A percentile compares a stretch with the other conserved stretches of the same genome.
Conservation (phyloP, 345 rosid species). For the Gossypium sturtianum region DNA sequence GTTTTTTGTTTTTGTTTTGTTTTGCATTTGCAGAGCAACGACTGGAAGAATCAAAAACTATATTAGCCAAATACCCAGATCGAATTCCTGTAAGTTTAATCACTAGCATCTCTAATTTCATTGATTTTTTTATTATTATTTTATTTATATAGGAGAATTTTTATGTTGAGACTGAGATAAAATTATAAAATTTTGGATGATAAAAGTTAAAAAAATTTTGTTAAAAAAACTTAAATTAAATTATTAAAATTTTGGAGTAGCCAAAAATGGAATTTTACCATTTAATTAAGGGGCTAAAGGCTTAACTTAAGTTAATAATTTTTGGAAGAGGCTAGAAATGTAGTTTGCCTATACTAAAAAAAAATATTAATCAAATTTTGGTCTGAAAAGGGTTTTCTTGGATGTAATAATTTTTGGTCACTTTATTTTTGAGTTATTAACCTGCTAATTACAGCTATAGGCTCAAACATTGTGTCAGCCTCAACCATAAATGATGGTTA, state of each 20-base stretch:
- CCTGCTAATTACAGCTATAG: neutral
- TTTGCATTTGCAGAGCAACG: neutral
- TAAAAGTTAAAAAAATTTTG: too few relatives aligned
- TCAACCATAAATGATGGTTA: neutral
- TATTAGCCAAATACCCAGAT: constrained; percentile 1
- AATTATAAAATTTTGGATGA: too few relatives aligned
- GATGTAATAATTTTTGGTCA: neutral
- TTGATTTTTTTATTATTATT: neutral
- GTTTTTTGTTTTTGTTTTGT: neutral
- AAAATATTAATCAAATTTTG: neutral
- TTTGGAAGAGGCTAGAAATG: too few relatives aligned
- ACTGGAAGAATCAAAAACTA: neutral
- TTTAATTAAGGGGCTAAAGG: too few relatives aligned
- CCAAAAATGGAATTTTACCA: too few relatives aligned
- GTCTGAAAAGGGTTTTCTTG: neutral
- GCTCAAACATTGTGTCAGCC: neutral
- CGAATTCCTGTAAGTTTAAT: neutral
- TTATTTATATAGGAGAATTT: neutral
- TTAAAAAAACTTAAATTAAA: too few relatives aligned
- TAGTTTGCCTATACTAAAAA: too few relatives aligned
- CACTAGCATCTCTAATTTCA: neutral
- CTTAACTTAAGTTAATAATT: too few relatives aligned
- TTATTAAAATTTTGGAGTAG: too few relatives aligned
- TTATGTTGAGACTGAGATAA: too few relatives aligned
- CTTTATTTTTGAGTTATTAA: too few relatives aligned